Conservation (phyloP, 1,284 basidiomycete species). For the Ceratobasidium papillatum region DNA sequence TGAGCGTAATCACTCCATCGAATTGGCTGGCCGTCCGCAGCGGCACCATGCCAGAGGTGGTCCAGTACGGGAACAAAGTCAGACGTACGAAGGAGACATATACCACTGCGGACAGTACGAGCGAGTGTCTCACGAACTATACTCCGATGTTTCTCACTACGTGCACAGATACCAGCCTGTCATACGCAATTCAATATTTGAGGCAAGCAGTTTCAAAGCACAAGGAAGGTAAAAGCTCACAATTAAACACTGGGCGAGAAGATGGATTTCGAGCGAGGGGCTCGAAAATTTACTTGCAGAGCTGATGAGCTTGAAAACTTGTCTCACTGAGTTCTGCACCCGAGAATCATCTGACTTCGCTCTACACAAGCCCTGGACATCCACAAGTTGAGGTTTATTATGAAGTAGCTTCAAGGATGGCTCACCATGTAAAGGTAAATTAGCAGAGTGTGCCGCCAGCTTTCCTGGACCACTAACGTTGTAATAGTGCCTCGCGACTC, state of each 20-base stretch:
- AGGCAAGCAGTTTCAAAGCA: background rate
- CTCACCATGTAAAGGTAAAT: slow-evolving; percentile 35
- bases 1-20: slow-evolving; percentile 23
- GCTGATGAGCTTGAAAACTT: slow-evolving; percentile 8
- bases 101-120: background rate
- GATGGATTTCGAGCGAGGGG: background rate
- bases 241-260: slow-evolving; percentile 13
- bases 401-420: too few relatives aligned
- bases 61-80: slow-evolving; percentile 25
- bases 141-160: slow-evolving; percentile 18
- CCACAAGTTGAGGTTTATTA: background rate
- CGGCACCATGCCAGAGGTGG: slow-evolving; percentile 24
- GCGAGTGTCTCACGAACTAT: background rate
- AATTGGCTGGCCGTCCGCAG: slow-evolving; percentile 3
- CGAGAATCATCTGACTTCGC: background rate
- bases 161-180: slow-evolving; percentile 18
- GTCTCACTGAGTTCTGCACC: slow-evolving; percentile 2
- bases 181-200: too few relatives aligned
- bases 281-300: background rate
- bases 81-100: background rate
- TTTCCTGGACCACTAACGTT: slow-evolving; percentile 8
- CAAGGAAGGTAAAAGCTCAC: background rate
- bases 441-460: slow-evolving; percentile 21
- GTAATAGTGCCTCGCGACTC: slow-evolving; percentile 2
- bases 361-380: background rate